phyloP scores from a whole-genome alignment of 768 basidiomycete genomes.

The Calvatia gigantea region DNA sequence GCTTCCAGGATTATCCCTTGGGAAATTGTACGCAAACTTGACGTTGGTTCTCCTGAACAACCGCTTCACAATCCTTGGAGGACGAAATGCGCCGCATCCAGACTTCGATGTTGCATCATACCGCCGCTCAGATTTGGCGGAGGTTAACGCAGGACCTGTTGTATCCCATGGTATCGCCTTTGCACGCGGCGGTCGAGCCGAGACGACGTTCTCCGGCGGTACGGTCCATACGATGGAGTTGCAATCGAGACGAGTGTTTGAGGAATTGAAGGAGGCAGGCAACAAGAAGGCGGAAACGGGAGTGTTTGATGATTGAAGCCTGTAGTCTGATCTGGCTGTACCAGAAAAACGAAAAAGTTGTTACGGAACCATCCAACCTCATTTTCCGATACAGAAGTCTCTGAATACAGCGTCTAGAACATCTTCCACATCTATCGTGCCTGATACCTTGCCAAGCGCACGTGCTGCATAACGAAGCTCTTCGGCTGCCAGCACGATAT shows the following conservation, averaged over 20 bases:
- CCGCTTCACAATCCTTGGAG: constrained; percentile 1
- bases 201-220: background rate
- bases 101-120: background rate
- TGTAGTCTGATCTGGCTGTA: background rate
- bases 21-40: background rate
- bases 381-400: constrained; percentile 91
- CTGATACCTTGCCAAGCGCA: constrained; percentile 83
- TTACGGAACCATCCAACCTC: background rate
- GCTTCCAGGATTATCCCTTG: background rate
- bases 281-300: background rate
- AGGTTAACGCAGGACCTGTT: background rate
- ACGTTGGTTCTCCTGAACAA: constrained; percentile 7
- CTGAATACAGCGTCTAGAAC: constrained; percentile 78
- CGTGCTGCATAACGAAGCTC: constrained; percentile 83
- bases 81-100: background rate
- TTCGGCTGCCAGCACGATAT: constrained; percentile 81
- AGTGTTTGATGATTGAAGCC: background rate
- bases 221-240: background rate
- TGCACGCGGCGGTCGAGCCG: background rate
- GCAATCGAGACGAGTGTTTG: background rate
- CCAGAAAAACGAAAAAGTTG: background rate
- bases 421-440: constrained; percentile 78
- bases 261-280: background rate
- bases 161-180: background rate
- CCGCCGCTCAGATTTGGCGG: background rate